Evolutionary conservation across 2,329 filamentous ascomycete species (phyloP), one percentile per base, ranked within the genome.

Genomic region (Cladosporium velox): DNA sequence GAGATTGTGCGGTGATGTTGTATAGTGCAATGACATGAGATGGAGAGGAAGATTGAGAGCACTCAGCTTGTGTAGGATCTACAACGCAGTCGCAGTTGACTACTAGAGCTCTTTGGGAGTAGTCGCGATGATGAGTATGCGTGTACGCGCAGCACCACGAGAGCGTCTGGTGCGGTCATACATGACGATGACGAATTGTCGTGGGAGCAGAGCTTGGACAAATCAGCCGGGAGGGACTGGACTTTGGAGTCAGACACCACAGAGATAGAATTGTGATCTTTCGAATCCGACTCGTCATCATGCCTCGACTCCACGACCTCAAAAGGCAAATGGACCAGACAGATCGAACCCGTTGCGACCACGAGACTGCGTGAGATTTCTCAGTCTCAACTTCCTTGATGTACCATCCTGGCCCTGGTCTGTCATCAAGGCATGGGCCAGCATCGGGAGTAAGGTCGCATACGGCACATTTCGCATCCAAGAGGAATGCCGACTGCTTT

Each of bases 21-120:
- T 34, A 32, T 32, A 55, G 12, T 21, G 32, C 18, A 6, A n/a
- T 7, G 52, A 12, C 24, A 24, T 32, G 52, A 12, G 52, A 34
- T 30, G 28, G 8, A 18, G 28, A 30, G 26, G 49, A 26, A 55
- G 28, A 30, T 55, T 55, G 52, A 55, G 24, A 55, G 18, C 14
- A 55, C 52, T 34, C 21, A 54, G 51, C 51, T 54, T 54, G 26
- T 54, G 51, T 54, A 54, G 26, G 51, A 15, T 32, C 52, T n/a
- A n/a, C 28, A 21, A 55, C 18, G n/a, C 52, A n/a, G 15, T 32
- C 11, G n/a, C n/a, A 21, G 52, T 1, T 32, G 32, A 21, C 28
- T 34, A 4, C 52, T 34, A 4, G 28, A 32, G 15, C 14, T 34
- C 26, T 55, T 12, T 55, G 18, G 12, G 18, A 34, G 52, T 30